phyloP scores from a whole-genome alignment of 257 asterid species.

The Nicotiana tomentosiformis region DNA sequence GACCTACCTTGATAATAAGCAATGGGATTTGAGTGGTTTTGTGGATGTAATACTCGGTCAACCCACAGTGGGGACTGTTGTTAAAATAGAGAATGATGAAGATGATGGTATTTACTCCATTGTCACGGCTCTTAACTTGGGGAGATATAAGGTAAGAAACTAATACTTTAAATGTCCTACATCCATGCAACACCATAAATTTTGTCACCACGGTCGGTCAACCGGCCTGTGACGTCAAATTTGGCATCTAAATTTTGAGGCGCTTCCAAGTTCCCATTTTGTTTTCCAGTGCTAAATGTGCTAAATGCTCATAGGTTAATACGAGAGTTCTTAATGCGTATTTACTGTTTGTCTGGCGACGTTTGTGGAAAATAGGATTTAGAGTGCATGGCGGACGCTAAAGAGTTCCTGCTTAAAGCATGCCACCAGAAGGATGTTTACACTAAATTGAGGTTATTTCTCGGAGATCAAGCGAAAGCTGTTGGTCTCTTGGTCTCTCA shows the following conservation, averaged over 20 bases:
- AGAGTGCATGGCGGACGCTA: slow-evolving; percentile 49
- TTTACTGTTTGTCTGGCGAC: slow-evolving; percentile 5
- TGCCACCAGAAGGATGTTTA: slow-evolving; percentile 40
- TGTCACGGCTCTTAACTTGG: slow-evolving; percentile 64
- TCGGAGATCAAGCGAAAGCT: slow-evolving; percentile 37
- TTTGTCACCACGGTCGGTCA: background rate
- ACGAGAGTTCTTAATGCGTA: background rate
- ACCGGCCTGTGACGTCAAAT: background rate
- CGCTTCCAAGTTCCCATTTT: background rate
- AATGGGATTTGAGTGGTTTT: slow-evolving; percentile 88
- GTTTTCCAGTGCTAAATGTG: background rate
- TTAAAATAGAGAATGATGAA: slow-evolving; percentile 74
- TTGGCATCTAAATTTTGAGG: background rate
- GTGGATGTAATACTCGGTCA: slow-evolving; percentile 84
- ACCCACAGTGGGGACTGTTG: slow-evolving; percentile 81
- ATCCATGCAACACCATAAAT: background rate
- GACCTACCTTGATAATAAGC: slow-evolving; percentile 58
- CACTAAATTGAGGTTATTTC: slow-evolving; percentile 37
- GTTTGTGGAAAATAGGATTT: slow-evolving; percentile 30
- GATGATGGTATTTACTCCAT: slow-evolving; percentile 79
- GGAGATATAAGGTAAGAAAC: slow-evolving; percentile 68
- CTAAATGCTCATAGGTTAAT: background rate
- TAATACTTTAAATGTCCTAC: background rate
- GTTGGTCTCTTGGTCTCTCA: slow-evolving; percentile 83
- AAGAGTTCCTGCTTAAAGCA: slow-evolving; percentile 51